Conservation (phyloP, 1,284 basidiomycete species). For the Leccinum fallax region DNA sequence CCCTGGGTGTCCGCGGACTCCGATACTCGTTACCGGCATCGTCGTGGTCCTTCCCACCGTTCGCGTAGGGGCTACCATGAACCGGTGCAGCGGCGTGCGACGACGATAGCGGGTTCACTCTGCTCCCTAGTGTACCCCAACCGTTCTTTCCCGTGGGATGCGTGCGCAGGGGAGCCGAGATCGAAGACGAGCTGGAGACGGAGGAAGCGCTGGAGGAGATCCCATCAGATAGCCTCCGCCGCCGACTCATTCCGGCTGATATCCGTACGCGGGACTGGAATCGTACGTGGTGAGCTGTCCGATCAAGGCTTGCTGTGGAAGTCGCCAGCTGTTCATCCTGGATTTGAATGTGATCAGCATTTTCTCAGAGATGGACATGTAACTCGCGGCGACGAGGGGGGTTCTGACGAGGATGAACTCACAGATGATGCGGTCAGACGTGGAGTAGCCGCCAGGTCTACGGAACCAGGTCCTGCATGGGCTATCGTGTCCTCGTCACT, state of each 20-base stretch:
- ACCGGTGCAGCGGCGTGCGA: constrained; percentile 2
- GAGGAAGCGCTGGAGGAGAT: constrained; percentile 45
- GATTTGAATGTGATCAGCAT: constrained; percentile 17
- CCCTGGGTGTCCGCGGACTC: constrained; percentile 1
- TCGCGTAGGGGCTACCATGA: neutral
- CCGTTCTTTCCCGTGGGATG: constrained; percentile 35
- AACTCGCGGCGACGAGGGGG: neutral
- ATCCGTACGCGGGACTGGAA: constrained; percentile 61
- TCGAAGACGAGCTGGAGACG: constrained; percentile 64
- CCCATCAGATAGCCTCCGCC: constrained; percentile 25
- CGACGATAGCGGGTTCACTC: constrained; percentile 44
- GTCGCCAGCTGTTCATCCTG: constrained; percentile 15
- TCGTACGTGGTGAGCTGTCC: constrained; percentile 44
- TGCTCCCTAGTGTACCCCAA: constrained; percentile 44
- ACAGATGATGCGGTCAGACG: constrained; percentile 11
- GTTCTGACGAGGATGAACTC: constrained; percentile 12
- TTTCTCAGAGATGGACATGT: neutral
- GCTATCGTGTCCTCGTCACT: constrained; percentile 12
- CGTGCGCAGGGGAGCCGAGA: constrained; percentile 69
- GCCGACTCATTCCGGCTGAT: constrained; percentile 46
- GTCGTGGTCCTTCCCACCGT: neutral
- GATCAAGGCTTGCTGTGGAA: constrained; percentile 10
- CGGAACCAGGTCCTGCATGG: neutral
- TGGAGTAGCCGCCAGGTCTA: neutral
- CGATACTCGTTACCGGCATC: neutral